Evolutionary conservation across 129 eudicot species (phyloP), one percentile per base, ranked within the genome.

Genomic region (Pseudognaphalium luteoalbum): DNA sequence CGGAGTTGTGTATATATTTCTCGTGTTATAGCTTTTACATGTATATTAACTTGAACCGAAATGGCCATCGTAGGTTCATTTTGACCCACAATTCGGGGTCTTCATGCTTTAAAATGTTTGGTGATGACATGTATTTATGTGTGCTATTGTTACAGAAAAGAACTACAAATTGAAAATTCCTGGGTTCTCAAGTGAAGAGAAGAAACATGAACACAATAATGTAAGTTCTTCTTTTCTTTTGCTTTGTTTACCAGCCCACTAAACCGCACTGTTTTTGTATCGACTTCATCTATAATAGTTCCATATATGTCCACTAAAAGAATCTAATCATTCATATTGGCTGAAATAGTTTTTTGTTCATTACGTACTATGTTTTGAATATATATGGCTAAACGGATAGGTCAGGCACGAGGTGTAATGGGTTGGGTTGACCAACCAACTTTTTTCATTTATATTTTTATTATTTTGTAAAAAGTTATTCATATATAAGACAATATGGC

Each of bases 181-280:
- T 50, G 97, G 97, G 78, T 94, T 70, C 88, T 94, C 98, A 37
- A 91, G 90, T 62, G 98, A 94, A 79, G 96, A 91, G 69, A 82
- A 44, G 75, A 91, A 89, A 81, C 86, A 81, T 50, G 82, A 84
- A 70, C 79, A 78, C 32, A 84, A 87, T 54, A 37, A 84, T 47
- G 98, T 93, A 88, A 88, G 97, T 66, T 41, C 64, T 34, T 25
- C 54, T 34, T 39, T 32, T 41, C 11, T 17, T 50, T 37, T 68
- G 33, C 47, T 34, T 7, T 57, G 58, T 62, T 51, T 56, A 32
- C 57, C 68, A 20, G 42, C 32, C 33, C 35, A 17, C 30, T 25
- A 39, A 25, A 39, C 22, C 76, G 10, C 69, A 6, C 30, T 77
- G 29, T 69, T 22, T 28, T 16, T 59, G 5, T 66, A 4, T 66